phyloP scores from a whole-genome alignment of 176 grass and related monocot genomes.

The Dactylis glomerata region DNA sequence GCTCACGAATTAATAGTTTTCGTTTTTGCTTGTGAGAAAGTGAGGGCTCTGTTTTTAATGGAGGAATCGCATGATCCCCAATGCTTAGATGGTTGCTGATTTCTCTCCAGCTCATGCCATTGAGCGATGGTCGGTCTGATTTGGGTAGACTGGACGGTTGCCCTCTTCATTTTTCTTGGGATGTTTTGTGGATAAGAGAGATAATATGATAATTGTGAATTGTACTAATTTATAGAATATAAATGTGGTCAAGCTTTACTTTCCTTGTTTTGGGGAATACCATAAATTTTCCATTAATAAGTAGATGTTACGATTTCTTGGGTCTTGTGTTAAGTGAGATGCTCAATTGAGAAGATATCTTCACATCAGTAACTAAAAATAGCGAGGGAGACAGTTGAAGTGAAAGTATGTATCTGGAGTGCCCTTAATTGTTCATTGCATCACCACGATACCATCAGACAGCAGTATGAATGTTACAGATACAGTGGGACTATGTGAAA shows the following conservation, averaged over 20 bases:
- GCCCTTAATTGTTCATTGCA: not conserved
- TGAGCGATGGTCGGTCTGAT: not conserved
- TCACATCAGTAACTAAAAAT: not conserved
- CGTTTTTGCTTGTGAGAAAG: not conserved
- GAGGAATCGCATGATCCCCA: constrained; percentile 3
- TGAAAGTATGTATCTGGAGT: not conserved
- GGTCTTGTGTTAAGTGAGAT: not conserved
- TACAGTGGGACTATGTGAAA: not conserved
- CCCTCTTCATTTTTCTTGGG: not conserved
- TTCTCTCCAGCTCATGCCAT: constrained; percentile 17
- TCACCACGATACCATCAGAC: no score
- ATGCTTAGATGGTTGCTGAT: constrained; percentile 22
- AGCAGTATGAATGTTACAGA: no score
- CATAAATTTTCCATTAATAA: not conserved
- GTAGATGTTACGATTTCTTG: not conserved
- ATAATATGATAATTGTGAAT: not conserved
- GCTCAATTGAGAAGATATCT: not conserved
- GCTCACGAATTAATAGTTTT: constrained; percentile 14
- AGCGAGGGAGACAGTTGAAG: not conserved
- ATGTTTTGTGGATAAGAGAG: not conserved
- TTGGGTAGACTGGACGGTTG: not conserved
- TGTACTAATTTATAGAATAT: not conserved
- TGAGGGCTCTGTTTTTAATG: not conserved
- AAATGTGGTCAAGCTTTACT: not conserved
- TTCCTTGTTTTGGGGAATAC: not conserved